A percentile compares a stretch with the other conserved stretches of the same genome.
Evolutionary conservation across 2,329 filamentous ascomycete species (phyloP).

Genomic region (Hortaea sp.): DNA sequence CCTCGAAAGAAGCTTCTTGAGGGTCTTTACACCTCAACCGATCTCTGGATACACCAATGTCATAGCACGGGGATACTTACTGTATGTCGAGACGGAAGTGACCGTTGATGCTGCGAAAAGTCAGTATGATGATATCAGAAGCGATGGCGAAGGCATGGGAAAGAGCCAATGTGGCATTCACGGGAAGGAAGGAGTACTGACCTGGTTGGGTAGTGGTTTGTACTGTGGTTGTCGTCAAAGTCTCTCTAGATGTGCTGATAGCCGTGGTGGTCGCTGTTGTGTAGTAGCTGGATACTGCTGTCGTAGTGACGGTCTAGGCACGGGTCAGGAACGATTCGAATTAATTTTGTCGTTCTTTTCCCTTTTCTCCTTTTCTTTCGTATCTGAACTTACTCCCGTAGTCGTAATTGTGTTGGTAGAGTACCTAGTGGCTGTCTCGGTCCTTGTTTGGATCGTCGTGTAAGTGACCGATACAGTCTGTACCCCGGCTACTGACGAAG

Average conservation of each 20-base stretch:
- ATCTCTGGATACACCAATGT: neutral
- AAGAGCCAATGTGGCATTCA: too few relatives aligned
- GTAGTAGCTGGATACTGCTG: neutral
- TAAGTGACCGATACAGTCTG: neutral
- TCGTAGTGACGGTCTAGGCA: neutral
- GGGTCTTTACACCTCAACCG: too few relatives aligned
- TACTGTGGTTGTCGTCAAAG: neutral
- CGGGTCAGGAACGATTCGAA: too few relatives aligned
- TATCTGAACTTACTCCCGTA: neutral
- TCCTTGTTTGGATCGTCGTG: neutral
- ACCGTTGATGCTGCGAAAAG: neutral
- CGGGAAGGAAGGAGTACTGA: too few relatives aligned
- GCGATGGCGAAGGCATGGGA: too few relatives aligned
- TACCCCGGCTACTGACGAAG: neutral
- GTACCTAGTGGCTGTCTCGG: neutral
- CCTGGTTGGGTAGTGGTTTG: too few relatives aligned
- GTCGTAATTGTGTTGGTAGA: neutral
- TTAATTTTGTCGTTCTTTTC: too few relatives aligned
- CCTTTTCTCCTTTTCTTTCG: too few relatives aligned
- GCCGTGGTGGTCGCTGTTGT: neutral
- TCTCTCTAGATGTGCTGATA: neutral
- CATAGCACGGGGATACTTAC: neutral
- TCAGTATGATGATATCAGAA: too few relatives aligned
- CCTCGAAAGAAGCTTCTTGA: too few relatives aligned
- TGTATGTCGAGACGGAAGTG: neutral